Evolutionary conservation across 2,329 filamentous ascomycete genomes (phyloP), one percentile per base, ranked within the genome.

Genomic region (Ceratocystis diversiconidia): DNA sequence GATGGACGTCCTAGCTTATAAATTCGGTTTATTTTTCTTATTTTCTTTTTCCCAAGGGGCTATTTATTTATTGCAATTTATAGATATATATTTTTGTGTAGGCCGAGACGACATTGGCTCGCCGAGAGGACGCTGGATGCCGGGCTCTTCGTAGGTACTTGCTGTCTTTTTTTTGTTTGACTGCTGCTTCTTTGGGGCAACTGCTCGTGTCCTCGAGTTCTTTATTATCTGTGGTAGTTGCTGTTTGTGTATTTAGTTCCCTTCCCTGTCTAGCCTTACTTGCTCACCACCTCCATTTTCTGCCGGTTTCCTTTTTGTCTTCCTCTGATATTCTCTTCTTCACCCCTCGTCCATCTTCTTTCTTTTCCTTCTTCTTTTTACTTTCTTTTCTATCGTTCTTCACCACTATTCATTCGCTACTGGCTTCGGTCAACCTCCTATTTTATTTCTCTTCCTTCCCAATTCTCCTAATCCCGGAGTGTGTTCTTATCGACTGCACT

Each of bases 341-440:
- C 30, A 19, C 19, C 46, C 41, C 36, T 41, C 36, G 3, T 41
- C 36, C 36, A 4, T 12, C 36, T 30, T 44, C 32, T 43, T 65
- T 61, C 32, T 65, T 46, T 19, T 52, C 62, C 61, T 57, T 67
- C 59, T 22, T 61, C 61, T 28, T 66, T 60, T 67, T 59, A 46
- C 61, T 30, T 44, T 63, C 55, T 55, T 62, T 19, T 10, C 43
- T 25, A 41, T 57, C 62, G 32, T 64, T 65, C 8, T 28, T 65
- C 67, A 55, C 61, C 50, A 59, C 52, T 30, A 22, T 46, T 43
- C 63, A 59, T n/a, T 68, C 68, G 64, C 64, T 63, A 61, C 48
- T 63, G 32, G 41, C 46, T 30, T 66, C 41, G 50, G 66, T 52
- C 52, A 67, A 41, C 61, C 22, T 57, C 61, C 43, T 60, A 43